Conservation (phyloP, 345 rosid genomes). For the Bruguiera gymnorhiza region DNA sequence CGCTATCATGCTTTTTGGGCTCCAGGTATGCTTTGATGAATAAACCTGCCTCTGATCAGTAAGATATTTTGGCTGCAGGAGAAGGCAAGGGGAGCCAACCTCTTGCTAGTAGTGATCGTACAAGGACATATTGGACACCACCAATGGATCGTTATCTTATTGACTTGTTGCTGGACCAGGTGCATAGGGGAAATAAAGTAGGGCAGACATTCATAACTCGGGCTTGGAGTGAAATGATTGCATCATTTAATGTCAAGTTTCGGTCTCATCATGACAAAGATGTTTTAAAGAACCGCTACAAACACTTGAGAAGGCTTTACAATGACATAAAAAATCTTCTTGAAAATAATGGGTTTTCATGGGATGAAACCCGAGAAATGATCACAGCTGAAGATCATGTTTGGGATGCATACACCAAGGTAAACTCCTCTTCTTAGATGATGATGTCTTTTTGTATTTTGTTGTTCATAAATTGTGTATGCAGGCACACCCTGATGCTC, state of each 20-base stretch:
- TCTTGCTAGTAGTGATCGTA: slow-evolving; percentile 47
- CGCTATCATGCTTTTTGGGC: background rate
- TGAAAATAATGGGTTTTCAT: slow-evolving; percentile 62
- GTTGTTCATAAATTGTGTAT: slow-evolving; percentile 24
- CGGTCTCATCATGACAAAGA: slow-evolving; percentile 62
- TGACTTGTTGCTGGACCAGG: slow-evolving; percentile 74
- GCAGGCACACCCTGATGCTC: slow-evolving; percentile 85
- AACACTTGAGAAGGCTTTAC: slow-evolving; percentile 76
- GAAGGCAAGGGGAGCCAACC: slow-evolving; percentile 40
- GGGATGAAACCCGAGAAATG: slow-evolving; percentile 76
- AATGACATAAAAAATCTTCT: slow-evolving; percentile 67
- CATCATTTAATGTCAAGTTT: slow-evolving; percentile 58
- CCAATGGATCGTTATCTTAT: slow-evolving; percentile 83
- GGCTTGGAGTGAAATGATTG: slow-evolving; percentile 74
- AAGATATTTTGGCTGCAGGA: slow-evolving; percentile 29
- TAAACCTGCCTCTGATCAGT: slow-evolving; percentile 6
- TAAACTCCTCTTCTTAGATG: slow-evolving; percentile 19
- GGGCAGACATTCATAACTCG: slow-evolving; percentile 75
- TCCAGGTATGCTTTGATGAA: slow-evolving; percentile 7
- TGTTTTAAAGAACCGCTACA: slow-evolving; percentile 76
- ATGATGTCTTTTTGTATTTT: slow-evolving; percentile 10
- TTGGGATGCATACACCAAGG: slow-evolving; percentile 75
- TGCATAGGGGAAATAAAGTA: slow-evolving; percentile 66
- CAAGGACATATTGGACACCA: slow-evolving; percentile 82
- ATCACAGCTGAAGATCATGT: slow-evolving; percentile 67